These are phyloP conservation scores for Schizosaccharomyces versatilis DNA, from an alignment of 1,139 yeast genomes.

Conservation along the genomic window DNA sequence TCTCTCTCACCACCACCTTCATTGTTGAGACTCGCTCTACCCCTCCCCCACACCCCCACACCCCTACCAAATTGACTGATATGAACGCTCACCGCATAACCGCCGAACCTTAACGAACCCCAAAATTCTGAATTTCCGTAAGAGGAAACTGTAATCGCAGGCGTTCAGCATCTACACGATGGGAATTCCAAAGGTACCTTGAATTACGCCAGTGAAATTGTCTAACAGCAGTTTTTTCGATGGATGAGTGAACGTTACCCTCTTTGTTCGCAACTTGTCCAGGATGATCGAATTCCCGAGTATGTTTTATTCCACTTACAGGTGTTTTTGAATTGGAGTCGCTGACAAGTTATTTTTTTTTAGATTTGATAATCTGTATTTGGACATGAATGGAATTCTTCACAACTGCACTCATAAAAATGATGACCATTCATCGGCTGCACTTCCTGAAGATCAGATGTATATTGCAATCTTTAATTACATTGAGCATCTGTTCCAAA, in stretches of 20 bases:
- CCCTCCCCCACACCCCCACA: no score
- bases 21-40: no score
- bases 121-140: no score
- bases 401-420: slow-evolving; percentile 71
- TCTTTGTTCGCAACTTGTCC: slow-evolving; percentile 66
- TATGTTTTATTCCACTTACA: slow-evolving; percentile 13
- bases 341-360: background rate
- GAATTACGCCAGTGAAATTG: background rate
- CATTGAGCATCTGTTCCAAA: slow-evolving; percentile 76
- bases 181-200: slow-evolving; percentile 10
- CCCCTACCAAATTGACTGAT: no score
- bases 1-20: no score
- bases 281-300: slow-evolving; percentile 71
- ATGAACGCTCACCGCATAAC: no score
- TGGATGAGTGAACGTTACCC: slow-evolving; percentile 99
- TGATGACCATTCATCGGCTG: slow-evolving; percentile 32
- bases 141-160: no score
- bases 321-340: background rate
- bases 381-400: slow-evolving; percentile 92
- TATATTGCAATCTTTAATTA: slow-evolving; percentile 82
- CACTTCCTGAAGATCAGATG: slow-evolving; percentile 75
- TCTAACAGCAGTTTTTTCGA: slow-evolving; percentile 49
- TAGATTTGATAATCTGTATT: slow-evolving; percentile 66
- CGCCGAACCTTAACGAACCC: no score
- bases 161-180: slow-evolving; percentile 3